Evolutionary conservation across 2,329 filamentous ascomycete genomes (phyloP).

Genomic region (Apiospora phragmitis): DNA sequence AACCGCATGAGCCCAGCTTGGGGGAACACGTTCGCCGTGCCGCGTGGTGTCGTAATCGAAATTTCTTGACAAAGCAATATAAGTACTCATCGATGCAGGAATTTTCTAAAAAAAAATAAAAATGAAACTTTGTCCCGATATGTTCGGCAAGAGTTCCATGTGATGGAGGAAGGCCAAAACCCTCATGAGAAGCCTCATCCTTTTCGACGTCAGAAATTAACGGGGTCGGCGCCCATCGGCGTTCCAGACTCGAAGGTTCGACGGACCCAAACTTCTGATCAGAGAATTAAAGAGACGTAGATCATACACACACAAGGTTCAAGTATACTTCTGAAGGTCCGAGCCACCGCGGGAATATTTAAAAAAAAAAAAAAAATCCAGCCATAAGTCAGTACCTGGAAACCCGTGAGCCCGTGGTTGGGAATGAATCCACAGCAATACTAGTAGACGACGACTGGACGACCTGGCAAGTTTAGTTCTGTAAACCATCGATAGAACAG

Average conservation of each 20-base stretch:
- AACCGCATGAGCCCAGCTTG: background rate
- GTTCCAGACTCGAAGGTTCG: background rate
- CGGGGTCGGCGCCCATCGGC: background rate
- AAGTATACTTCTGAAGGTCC: background rate
- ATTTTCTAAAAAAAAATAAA: too few species aligned
- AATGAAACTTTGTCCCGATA: background rate
- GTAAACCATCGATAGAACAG: background rate
- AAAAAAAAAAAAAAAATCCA: background rate
- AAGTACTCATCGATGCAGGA: background rate
- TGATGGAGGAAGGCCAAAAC: background rate
- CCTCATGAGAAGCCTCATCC: background rate
- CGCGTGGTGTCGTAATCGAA: background rate
- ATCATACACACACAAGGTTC: conserved; percentile 2
- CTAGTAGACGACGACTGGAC: too few species aligned
- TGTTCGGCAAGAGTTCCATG: background rate
- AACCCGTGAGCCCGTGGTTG: background rate
- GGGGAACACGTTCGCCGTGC: background rate
- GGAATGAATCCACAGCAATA: background rate
- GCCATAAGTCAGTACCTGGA: background rate
- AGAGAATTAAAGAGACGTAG: background rate
- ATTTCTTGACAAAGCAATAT: background rate
- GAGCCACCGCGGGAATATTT: background rate
- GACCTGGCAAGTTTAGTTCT: background rate
- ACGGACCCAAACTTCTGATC: background rate
- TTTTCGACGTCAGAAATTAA: background rate